A percentile compares a stretch with the other conserved stretches of the same genome.
phyloP scores from a whole-genome alignment of 352 stramenopile species.

The Phytophthora europaea region DNA sequence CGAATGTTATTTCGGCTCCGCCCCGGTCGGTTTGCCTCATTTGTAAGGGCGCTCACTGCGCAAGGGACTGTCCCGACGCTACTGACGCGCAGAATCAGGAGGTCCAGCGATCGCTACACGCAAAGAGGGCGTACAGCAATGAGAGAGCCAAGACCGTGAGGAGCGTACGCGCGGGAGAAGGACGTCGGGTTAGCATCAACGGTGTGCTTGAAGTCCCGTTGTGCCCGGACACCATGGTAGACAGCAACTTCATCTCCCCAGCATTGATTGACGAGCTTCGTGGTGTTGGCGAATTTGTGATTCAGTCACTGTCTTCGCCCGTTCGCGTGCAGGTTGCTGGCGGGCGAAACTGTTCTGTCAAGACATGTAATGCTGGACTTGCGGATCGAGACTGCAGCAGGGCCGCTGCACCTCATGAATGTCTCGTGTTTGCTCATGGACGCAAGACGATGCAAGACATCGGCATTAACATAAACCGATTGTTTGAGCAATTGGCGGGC shows the following conservation, averaged over 20 bases:
- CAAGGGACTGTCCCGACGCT: no score
- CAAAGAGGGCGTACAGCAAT: no score
- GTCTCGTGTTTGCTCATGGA: conserved; percentile 5
- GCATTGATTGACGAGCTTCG: neutral
- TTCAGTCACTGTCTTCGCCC: neutral
- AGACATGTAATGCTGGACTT: neutral
- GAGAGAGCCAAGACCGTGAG: no score
- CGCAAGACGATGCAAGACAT: conserved; percentile 17
- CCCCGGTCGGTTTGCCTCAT: no score
- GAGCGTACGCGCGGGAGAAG: no score
- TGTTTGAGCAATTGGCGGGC: conserved; percentile 7
- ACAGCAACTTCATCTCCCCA: neutral
- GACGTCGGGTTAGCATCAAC: no score
- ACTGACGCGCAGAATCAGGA: no score
- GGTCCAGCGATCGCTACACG: no score
- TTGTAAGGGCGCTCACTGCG: no score
- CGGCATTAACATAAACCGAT: conserved; percentile 13
- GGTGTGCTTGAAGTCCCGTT: neutral
- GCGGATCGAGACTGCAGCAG: neutral
- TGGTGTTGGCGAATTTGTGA: neutral
- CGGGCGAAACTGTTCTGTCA: conserved; percentile 4
- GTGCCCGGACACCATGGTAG: neutral
- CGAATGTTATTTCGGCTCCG: no score
- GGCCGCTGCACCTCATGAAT: conserved; percentile 1
- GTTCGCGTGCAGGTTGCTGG: conserved; percentile 5